These are phyloP conservation scores for Aspergillus nidulans DNA, from an alignment of 495 filamentous ascomycete genomes.

Conservation along the genomic window DNA sequence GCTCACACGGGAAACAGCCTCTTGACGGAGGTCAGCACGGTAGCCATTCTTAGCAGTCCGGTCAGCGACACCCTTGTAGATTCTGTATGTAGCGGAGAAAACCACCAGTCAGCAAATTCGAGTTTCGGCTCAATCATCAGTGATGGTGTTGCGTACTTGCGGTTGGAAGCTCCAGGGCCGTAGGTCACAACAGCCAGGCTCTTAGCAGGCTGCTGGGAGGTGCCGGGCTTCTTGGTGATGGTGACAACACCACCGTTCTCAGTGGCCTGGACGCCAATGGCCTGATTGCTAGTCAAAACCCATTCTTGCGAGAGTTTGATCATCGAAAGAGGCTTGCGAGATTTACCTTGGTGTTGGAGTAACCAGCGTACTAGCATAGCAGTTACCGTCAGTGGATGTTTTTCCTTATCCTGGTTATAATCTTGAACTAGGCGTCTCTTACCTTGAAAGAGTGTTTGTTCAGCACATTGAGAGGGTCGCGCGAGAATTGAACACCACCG, in stretches of 20 bases:
- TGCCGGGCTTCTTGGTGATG: conserved; percentile 74
- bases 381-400: conserved; percentile 12
- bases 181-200: conserved; percentile 60
- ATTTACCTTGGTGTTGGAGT: conserved; percentile 86
- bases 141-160: conserved; percentile 60
- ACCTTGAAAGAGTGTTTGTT: conserved; percentile 94
- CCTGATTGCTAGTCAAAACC: conserved; percentile 47
- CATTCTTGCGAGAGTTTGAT: conserved; percentile 2
- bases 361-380: conserved; percentile 71
- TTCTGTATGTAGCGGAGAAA: conserved; percentile 47
- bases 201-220: conserved; percentile 62
- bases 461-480: conserved; percentile 82
- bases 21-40: conserved; percentile 80
- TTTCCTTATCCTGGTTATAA: conserved; percentile 12
- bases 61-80: conserved; percentile 79
- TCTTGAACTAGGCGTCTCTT: conserved; percentile 12
- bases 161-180: conserved; percentile 60
- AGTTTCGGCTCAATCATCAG: background rate
- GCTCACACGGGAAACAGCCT: conserved; percentile 82
- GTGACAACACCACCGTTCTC: conserved; percentile 69
- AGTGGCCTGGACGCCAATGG: conserved; percentile 66
- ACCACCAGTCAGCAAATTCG: conserved; percentile 19
- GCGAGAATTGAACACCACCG: conserved; percentile 82
- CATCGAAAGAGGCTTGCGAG: conserved; percentile 12
- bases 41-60: conserved; percentile 76